Conservation (phyloP, 176 grass and related monocot genomes). For the Paspalum vaginatum region DNA sequence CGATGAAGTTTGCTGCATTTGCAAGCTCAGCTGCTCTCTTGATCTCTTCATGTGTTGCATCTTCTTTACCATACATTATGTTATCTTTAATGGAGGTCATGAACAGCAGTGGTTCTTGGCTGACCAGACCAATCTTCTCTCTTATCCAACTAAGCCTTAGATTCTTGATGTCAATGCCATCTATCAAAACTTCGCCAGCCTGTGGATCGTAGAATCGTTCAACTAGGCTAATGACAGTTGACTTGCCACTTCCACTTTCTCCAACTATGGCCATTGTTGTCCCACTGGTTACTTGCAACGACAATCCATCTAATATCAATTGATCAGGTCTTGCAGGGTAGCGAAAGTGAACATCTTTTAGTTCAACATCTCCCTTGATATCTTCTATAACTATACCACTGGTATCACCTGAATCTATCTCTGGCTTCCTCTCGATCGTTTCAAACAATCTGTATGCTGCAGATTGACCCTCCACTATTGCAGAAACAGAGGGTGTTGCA, state of each 20-base stretch:
- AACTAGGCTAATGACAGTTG: conserved; percentile 68
- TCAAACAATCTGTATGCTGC: conserved; percentile 78
- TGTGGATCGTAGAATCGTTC: conserved; percentile 67
- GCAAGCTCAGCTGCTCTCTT: conserved; percentile 60
- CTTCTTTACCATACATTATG: conserved; percentile 58
- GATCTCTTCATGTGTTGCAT: conserved; percentile 55
- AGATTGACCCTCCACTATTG: conserved; percentile 70
- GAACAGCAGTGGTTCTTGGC: conserved; percentile 67
- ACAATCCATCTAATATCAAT: conserved; percentile 68
- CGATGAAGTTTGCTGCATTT: conserved; percentile 68
- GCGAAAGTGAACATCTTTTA: conserved; percentile 69
- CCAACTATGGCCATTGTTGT: conserved; percentile 87
- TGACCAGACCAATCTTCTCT: conserved; percentile 62
- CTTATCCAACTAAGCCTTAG: conserved; percentile 59
- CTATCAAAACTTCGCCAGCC: conserved; percentile 61
- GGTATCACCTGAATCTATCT: conserved; percentile 71
- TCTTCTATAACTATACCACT: conserved; percentile 54
- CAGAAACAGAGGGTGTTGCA: conserved; percentile 65
- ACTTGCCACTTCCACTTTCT: conserved; percentile 95
- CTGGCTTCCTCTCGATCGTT: conserved; percentile 70
- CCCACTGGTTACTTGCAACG: conserved; percentile 60
- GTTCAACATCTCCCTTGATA: conserved; percentile 64
- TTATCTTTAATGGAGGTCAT: conserved; percentile 66
- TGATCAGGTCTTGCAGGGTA: conserved; percentile 79
- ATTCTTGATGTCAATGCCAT: conserved; percentile 63